Conservation (phyloP, 306 rosid species). For the Medicago arabica region DNA sequence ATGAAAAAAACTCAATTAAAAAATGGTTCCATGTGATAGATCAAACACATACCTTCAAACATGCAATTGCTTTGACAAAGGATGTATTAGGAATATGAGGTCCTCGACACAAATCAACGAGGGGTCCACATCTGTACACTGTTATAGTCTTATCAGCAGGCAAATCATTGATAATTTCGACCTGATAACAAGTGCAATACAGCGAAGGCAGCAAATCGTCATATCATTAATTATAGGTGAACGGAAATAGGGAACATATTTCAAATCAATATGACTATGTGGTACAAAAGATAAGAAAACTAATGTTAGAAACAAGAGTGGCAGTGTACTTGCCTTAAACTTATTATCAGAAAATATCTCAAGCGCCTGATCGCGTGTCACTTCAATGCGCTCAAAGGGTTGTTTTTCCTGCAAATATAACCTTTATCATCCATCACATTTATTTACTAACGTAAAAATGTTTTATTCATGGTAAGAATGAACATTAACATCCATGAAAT, state of each 20-base stretch:
- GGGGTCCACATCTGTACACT: constrained; percentile 94
- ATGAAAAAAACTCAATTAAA: constrained; percentile 9
- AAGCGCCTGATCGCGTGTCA: constrained; percentile 82
- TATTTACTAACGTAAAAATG: constrained; percentile 24
- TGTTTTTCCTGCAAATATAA: constrained; percentile 71
- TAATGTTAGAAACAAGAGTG: constrained; percentile 24
- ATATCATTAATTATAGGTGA: constrained; percentile 18
- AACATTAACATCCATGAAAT: constrained; percentile 4
- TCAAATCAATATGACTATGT: constrained; percentile 9
- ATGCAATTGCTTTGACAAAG: constrained; percentile 89
- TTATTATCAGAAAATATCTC: constrained; percentile 82
- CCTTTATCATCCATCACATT: constrained; percentile 12
- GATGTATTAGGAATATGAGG: constrained; percentile 98
- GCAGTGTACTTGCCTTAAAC: constrained; percentile 73
- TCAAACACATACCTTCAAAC: constrained; percentile 71
- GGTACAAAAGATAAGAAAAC: constrained; percentile 5
- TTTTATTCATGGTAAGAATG: neutral
- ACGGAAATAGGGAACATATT: constrained; percentile 24
- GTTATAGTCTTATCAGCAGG: constrained; percentile 94
- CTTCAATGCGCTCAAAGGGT: constrained; percentile 97
- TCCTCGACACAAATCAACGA: constrained; percentile 96
- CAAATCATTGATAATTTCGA: constrained; percentile 92
- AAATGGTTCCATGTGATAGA: constrained; percentile 22
- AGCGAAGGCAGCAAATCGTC: constrained; percentile 22
- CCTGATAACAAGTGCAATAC: constrained; percentile 53